Evolutionary conservation across 768 basidiomycete species (phyloP), one percentile per base, ranked within the genome.

Genomic region (Xerocomus potaroensis): DNA sequence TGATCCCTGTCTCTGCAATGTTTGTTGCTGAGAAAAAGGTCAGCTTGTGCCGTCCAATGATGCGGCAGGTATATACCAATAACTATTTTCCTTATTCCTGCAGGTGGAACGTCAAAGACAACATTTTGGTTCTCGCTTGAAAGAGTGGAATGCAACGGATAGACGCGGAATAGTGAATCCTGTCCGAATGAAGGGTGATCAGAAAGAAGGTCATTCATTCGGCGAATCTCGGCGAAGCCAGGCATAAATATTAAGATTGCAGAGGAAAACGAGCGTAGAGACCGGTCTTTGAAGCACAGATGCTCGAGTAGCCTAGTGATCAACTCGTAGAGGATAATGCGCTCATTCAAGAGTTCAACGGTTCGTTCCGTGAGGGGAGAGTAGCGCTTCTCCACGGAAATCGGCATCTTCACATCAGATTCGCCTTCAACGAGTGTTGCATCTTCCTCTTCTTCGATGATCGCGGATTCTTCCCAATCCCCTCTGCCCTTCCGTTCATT

Each of bases 201-300:
- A 35, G 71, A 68, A 21, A 98, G 72, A 39, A 87, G 69, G 56
- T 98, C 94, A 56, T 83, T 84, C 51, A 99, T 64, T 21, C 87
- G 81, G 29, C 94, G 82, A 46, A 99, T 99, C 68, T 96, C 94
- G 26, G 83, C 90, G 50, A 99, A 71, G 33, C 95, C 95, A 19
- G 95, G 94, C 79, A 98, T 82, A 68, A 99, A 99, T 50, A 99
- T 72, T 31, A 99, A 72, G 36, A 91, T 76, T 2, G 95, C 95
- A 3, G 79, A 68, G 3, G 92, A 94, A 67, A 80, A 92, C 1
- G 63, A 45, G 14, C 52, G 43, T 43, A 82, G 76, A 2, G 64
- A 52, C 3, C 57, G 52, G 51, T 86, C 79, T 38, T 82, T 77
- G 55, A 89, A 85, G 62, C 93, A 96, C 8, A 96, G 73, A 37